Evolutionary conservation across 2,329 filamentous ascomycete species (phyloP), one percentile per base, ranked within the genome.

Genomic region (Arthrocladium fulminans): DNA sequence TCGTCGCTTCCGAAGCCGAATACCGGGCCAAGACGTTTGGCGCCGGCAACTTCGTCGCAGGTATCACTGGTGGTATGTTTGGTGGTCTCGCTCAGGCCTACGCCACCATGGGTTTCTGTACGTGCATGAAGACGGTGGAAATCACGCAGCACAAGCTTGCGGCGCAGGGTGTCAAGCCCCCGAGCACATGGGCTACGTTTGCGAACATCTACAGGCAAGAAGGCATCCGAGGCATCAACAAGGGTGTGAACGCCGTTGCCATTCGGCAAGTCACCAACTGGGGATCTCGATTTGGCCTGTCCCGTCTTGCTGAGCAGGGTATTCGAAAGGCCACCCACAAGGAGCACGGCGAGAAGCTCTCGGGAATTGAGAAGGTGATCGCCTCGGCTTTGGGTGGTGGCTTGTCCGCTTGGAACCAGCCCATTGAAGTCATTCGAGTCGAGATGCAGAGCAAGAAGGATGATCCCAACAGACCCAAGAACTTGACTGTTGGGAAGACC

Each of bases 71-170:
- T 63, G 92, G 92, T 70, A 88, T 98, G 76, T 78, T 82, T 19
- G 92, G 92, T 66, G 92, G 92, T 77, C 82, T 98, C 51, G 92
- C 90, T 40, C 92, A 98, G 74, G 92, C 92, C 52, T 98, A 98
- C 69, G 92, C 92, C 58, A 98, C 92, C 67, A 98, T 98, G 90
- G 92, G 92, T 60, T 98, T 98, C 82, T 98, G 92, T 74, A 98
- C 92, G 54, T 98, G 92, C 80, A 98, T 98, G 92, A 98, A 98
- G 83, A 98, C 92, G 56, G 92, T 97, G 59, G 92, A 98, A 72
- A 98, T 98, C 72, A 98, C 92, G 65, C 94, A 96, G 74, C 85
- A 92, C 77, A 97, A 97, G 80, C 76, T 92, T 64, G 88, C 87
- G 12, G 83, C 87, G 27, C 59, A 81, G 37, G 92, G 92, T 60